Base-by-base conservation (phyloP, 176 grass and related monocot species). In the Dactylis glomerata region DNA sequence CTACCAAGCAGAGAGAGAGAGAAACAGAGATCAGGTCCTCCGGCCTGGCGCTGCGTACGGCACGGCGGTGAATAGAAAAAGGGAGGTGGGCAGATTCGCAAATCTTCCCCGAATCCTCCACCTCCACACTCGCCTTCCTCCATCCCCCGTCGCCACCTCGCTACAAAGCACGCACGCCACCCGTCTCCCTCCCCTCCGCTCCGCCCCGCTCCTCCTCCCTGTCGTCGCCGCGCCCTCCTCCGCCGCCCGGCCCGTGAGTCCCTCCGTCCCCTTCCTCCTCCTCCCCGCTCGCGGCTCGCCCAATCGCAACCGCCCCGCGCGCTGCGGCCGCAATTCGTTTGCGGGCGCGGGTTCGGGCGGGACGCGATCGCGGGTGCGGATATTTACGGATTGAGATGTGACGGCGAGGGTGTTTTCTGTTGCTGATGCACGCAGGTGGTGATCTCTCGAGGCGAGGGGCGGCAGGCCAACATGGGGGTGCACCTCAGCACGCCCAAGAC, bases 401-500 rank as follows among this genome's bases (percentile, higher is more conserved):
- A 78, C 76, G 55, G 54, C 76, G 28, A 42, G 58, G 14, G 0
- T 41, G 50, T 49, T 49, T 17, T 49, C 46, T 23, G 63, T 22
- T 77, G 51, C 62, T 23, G 75, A 23, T 87, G 59, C 40, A 63
- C 23, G 14, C 68, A 59, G 26, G 40, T 16, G 24, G 13, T 27
- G 0, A n/a, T 4, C 19, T 27, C 24, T 2, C 34, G 41, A 37
- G 7, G 19, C 57, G 27, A 52, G 50, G 3, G 12, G 19, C 50
- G 19, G 50, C 50, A 52, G 19, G 3, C 52, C 50, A 52, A 10
- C 78, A 98, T 98, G 93, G 96, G 95, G 42, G 87, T 92, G 62
- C 95, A 98, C 81, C 93, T 98, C 22, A 98, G 96, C 89, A 98
- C 88, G 77, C 93, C 96, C 38, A 98, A 93, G 86, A 98, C 93